Conservation (phyloP, 352 stramenopile genomes). For the Phytophthora tubulina region DNA sequence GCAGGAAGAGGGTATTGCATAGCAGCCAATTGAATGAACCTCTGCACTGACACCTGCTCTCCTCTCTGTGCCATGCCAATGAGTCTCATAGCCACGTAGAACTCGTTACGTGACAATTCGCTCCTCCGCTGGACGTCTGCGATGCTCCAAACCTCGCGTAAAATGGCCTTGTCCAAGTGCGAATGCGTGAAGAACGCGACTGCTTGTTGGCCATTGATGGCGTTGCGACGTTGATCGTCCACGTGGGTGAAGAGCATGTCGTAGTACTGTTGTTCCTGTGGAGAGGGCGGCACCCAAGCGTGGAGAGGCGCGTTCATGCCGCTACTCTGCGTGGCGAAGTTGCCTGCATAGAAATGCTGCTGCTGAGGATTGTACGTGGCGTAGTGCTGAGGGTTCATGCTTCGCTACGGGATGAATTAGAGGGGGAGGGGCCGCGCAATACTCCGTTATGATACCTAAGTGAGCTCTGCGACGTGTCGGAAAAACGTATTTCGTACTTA, state of each 20-base stretch:
- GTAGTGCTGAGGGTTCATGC: slow-evolving; percentile 70
- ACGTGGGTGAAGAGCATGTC: slow-evolving; percentile 91
- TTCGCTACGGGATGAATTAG: slow-evolving; percentile 17
- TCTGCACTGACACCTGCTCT: slow-evolving; percentile 69
- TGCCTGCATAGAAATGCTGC: slow-evolving; percentile 57
- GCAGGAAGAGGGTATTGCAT: slow-evolving; percentile 66
- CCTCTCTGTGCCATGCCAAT: slow-evolving; percentile 87
- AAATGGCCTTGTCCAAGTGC: slow-evolving; percentile 85
- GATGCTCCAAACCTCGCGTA: slow-evolving; percentile 88
- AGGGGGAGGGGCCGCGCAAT: slow-evolving; percentile 11
- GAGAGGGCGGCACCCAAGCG: slow-evolving; percentile 65
- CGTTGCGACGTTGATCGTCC: slow-evolving; percentile 85
- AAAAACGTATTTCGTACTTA: slow-evolving; percentile 29
- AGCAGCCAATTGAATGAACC: slow-evolving; percentile 72
- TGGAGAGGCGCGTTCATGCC: slow-evolving; percentile 44
- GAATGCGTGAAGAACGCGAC: slow-evolving; percentile 95
- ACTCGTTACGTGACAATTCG: slow-evolving; percentile 82
- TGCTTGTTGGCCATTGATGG: slow-evolving; percentile 89
- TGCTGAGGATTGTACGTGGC: slow-evolving; percentile 61
- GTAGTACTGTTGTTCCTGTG: slow-evolving; percentile 90
- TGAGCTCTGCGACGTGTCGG: slow-evolving; percentile 4
- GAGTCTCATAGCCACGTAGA: slow-evolving; percentile 89
- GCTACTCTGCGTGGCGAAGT: slow-evolving; percentile 44
- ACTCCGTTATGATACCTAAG: slow-evolving; percentile 23
- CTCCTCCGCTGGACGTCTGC: slow-evolving; percentile 76